A percentile compares a stretch with the other conserved stretches of the same genome.
Conservation (phyloP, 345 rosid species). For the Salix udensis region DNA sequence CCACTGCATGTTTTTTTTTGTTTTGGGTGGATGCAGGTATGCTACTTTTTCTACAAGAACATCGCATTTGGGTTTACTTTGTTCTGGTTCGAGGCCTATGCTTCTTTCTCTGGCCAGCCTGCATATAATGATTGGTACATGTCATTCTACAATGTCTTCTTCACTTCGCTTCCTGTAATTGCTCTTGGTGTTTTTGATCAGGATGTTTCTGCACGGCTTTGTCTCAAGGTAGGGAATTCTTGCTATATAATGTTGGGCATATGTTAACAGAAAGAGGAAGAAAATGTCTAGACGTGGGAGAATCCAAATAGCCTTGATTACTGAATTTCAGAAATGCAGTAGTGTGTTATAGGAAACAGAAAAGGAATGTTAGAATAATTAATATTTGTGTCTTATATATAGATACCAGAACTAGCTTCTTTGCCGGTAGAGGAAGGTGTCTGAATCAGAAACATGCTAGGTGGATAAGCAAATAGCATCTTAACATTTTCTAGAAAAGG, state of each 20-base stretch:
- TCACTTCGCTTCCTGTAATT: constrained; percentile 94
- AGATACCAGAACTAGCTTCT: too few species aligned
- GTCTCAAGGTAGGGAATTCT: constrained; percentile 60
- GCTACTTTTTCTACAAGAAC: constrained; percentile 97
- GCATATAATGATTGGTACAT: constrained; percentile 96
- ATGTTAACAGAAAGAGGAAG: too few species aligned
- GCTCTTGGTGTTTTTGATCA: constrained; percentile 94
- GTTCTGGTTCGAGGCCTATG: constrained; percentile 88
- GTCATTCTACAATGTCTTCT: constrained; percentile 90
- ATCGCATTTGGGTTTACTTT: constrained; percentile 83
- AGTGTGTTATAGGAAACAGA: too few species aligned
- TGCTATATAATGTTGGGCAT: background rate
- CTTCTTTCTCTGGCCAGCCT: constrained; percentile 89
- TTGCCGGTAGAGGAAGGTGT: too few species aligned
- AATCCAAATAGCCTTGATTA: too few species aligned
- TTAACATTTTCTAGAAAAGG: too few species aligned
- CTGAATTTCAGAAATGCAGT: too few species aligned
- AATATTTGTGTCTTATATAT: too few species aligned
- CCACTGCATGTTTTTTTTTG: background rate
- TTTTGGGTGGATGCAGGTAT: constrained; percentile 54
- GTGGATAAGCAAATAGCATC: too few species aligned
- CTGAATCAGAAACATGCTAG: too few species aligned
- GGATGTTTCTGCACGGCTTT: constrained; percentile 85
- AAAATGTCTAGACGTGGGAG: too few species aligned
- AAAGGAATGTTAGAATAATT: too few species aligned